These are phyloP conservation scores for Epichloe glyceriae DNA, from an alignment of 2,329 filamentous ascomycete species.

Conservation along the genomic window DNA sequence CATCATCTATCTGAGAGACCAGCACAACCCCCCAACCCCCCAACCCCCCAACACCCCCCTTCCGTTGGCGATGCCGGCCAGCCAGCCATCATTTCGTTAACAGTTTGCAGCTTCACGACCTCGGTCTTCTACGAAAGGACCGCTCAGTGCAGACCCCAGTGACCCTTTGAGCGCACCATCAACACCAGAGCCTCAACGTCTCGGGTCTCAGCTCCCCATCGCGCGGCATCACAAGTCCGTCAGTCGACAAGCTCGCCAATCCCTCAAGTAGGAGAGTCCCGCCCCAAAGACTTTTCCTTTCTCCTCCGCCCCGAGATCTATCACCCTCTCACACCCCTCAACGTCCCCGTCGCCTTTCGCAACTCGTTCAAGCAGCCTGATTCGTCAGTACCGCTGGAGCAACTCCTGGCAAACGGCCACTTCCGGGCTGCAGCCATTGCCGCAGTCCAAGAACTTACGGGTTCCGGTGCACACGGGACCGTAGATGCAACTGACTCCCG, in stretches of 20 bases:
- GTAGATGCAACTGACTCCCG: slow-evolving; percentile 43
- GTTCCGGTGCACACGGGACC: slow-evolving; percentile 28
- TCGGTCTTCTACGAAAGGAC: slow-evolving; percentile 7
- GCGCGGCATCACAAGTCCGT: slow-evolving; percentile 7
- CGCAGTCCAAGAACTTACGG: slow-evolving; percentile 48
- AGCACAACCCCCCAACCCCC: no score
- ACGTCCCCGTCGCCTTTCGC: slow-evolving; percentile 53
- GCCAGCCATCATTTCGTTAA: neutral
- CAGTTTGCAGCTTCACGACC: slow-evolving; percentile 7
- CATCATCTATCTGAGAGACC: no score
- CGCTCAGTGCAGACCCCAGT: slow-evolving; percentile 6
- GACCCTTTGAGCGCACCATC: slow-evolving; percentile 4
- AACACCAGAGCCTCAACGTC: slow-evolving; percentile 5
- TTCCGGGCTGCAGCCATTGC: slow-evolving; percentile 68
- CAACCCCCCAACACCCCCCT: no score
- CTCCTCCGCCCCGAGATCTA: slow-evolving; percentile 72
- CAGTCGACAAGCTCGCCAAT: slow-evolving; percentile 14
- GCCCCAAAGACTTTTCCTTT: slow-evolving; percentile 60
- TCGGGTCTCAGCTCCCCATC: slow-evolving; percentile 8
- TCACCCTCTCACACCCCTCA: slow-evolving; percentile 58
- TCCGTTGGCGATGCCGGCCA: neutral
- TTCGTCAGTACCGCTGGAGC: slow-evolving; percentile 49
- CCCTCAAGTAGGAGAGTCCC: slow-evolving; percentile 18
- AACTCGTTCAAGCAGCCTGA: slow-evolving; percentile 51
- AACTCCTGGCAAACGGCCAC: slow-evolving; percentile 58